These are phyloP conservation scores for Paratinospora sagittata DNA, from an alignment of 164 flowering plant species.

Conservation along the genomic window DNA sequence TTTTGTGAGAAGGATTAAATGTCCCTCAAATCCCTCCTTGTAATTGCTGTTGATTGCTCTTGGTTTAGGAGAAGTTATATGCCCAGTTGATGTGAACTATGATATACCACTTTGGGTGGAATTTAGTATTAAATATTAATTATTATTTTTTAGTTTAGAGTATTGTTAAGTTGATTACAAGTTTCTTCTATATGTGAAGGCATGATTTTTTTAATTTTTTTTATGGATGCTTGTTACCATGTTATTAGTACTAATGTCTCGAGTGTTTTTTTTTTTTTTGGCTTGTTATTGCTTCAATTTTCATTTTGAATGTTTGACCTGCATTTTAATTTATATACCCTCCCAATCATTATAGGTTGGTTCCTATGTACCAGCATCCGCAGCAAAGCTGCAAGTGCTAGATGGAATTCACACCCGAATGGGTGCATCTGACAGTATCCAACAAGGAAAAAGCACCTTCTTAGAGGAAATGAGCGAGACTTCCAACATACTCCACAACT, in stretches of 20 bases:
- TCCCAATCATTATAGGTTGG: constrained; percentile 71
- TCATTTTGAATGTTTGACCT: constrained; percentile 21
- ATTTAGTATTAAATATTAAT: neutral
- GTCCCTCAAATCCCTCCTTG: too few relatives aligned
- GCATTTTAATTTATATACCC: neutral
- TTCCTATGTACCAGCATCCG: constrained; percentile 90
- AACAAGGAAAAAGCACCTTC: constrained; percentile 89
- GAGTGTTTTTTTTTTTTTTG: neutral
- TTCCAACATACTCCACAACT: constrained; percentile 59
- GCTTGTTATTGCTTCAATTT: neutral
- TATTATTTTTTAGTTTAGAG: too few relatives aligned
- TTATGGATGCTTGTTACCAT: neutral
- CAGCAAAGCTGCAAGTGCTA: constrained; percentile 74
- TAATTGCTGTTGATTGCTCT: neutral
- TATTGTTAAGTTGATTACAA: neutral
- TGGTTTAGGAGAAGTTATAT: neutral
- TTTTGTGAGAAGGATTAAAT: too few relatives aligned
- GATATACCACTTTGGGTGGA: neutral
- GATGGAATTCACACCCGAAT: constrained; percentile 83
- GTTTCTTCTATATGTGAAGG: neutral
- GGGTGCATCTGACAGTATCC: constrained; percentile 93
- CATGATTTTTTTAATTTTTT: too few relatives aligned
- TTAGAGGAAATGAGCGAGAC: constrained; percentile 88
- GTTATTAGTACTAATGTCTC: neutral
- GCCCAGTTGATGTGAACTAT: neutral